Evolutionary conservation across 768 basidiomycete species (phyloP).

Genomic region (Suillus plorans): DNA sequence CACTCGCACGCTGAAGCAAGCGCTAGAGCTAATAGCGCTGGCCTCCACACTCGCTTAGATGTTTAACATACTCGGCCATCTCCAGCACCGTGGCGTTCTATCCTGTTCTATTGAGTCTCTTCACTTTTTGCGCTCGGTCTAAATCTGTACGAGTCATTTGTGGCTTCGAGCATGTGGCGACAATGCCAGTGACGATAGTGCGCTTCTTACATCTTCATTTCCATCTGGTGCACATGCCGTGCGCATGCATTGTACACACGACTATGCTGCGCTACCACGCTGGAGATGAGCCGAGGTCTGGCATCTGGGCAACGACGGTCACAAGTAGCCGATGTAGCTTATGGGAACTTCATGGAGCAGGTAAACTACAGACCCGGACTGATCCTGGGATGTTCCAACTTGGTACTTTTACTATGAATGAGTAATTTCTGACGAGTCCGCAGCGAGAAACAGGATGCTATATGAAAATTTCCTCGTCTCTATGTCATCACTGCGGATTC

Average conservation of each 20-base stretch:
- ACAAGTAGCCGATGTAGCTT: neutral
- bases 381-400: neutral
- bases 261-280: neutral
- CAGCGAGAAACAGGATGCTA: slow-evolving; percentile 4
- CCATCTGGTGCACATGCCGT: neutral
- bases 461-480: too few relatives aligned
- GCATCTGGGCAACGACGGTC: neutral
- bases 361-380: neutral
- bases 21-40: neutral
- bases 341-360: neutral
- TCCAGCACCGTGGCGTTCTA: neutral
- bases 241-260: neutral
- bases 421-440: neutral
- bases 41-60: neutral
- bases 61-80: slow-evolving; percentile 2
- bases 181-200: neutral
- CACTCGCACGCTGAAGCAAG: neutral
- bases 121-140: neutral
- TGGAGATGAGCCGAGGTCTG: neutral
- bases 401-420: neutral
- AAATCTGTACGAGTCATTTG: neutral
- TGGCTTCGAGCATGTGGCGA: neutral
- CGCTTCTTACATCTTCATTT: neutral
- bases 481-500: too few relatives aligned
- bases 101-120: neutral